Evolutionary conservation across 202 grass and related monocot species (phyloP), one percentile per base, ranked within the genome.

Genomic region (Setaria italica): DNA sequence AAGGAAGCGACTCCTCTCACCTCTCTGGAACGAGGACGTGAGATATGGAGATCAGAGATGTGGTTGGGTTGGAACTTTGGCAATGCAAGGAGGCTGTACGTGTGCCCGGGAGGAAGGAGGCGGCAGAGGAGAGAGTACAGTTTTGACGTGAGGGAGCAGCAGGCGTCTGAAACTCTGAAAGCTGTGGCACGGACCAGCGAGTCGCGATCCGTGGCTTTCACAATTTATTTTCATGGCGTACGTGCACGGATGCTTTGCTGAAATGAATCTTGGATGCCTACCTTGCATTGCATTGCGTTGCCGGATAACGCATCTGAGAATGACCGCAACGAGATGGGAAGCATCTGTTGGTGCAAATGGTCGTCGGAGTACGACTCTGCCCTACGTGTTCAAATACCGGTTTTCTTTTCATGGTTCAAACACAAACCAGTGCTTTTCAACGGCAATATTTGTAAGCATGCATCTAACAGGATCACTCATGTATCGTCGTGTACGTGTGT

Each of bases 181-280:
- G 29, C 1, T 32, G 29, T 33, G 59, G 11, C 59, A 58, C 55
- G 8, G 8, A 3, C 55, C 54, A 53, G 2, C 57, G 1, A 32
- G 59, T 32, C 60, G 0, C 11, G 14, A 33, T 33, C 50, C 35
- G 72, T 75, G 72, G 16, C 72, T 75, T 75, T 75, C 73, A 57
- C 9, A 39, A 76, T 76, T 57, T 39, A 76, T 76, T 41, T 0
- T 21, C 34, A n/a, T 76, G 72, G 51, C 47, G 72, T 74, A 74
- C 50, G 32, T 55, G 9, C 2, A 8, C 46, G 37, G 50, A 76
- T 41, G 72, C 72, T 57, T 56, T 39, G 47, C 2, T 32, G 60
- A 6, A 33, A 33, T 74, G 48, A 37, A 37, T 54, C 48, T 49
- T 6, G 14, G 70, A 74, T 76, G 16, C 33, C 33, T 37, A n/a